phyloP scores from a whole-genome alignment of 2,329 filamentous ascomycete genomes.

The Monilinia laxa region DNA sequence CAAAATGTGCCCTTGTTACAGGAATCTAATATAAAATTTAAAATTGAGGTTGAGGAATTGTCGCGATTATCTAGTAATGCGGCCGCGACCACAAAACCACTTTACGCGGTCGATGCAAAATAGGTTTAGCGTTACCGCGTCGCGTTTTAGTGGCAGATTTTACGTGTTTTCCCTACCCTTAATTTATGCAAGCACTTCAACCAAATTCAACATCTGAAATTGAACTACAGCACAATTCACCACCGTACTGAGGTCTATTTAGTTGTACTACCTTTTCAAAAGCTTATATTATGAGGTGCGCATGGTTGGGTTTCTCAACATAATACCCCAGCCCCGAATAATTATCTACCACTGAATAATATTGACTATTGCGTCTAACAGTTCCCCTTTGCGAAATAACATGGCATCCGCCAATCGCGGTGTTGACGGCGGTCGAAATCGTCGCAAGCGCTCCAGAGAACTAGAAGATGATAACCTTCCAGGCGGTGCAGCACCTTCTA shows the following conservation, averaged over 20 bases:
- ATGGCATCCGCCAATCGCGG: constrained; percentile 84
- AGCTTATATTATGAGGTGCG: constrained; percentile 35
- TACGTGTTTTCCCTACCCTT: constrained; percentile 17
- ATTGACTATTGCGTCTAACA: constrained; percentile 44
- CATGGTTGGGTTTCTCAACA: neutral
- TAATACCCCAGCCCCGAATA: constrained; percentile 6
- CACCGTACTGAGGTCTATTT: neutral
- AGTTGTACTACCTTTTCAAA: neutral
- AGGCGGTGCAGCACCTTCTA: constrained; percentile 53
- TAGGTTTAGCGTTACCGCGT: constrained; percentile 21
- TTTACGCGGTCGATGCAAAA: constrained; percentile 28
- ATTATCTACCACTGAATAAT: constrained; percentile 15
- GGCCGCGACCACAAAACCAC: constrained; percentile 23
- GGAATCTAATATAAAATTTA: neutral
- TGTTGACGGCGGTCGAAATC: constrained; percentile 47
- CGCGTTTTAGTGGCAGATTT: neutral
- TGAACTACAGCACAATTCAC: constrained; percentile 9
- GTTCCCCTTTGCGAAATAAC: constrained; percentile 79
- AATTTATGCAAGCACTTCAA: constrained; percentile 17
- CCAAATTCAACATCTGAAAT: neutral
- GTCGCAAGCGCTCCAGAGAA: constrained; percentile 64
- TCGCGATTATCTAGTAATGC: neutral
- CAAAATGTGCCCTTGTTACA: neutral
- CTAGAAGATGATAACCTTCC: constrained; percentile 61
- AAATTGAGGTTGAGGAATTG: neutral